phyloP scores from a whole-genome alignment of 225 moss, liverwort and hornwort species.

The Rhytidiadelphus loreus region DNA sequence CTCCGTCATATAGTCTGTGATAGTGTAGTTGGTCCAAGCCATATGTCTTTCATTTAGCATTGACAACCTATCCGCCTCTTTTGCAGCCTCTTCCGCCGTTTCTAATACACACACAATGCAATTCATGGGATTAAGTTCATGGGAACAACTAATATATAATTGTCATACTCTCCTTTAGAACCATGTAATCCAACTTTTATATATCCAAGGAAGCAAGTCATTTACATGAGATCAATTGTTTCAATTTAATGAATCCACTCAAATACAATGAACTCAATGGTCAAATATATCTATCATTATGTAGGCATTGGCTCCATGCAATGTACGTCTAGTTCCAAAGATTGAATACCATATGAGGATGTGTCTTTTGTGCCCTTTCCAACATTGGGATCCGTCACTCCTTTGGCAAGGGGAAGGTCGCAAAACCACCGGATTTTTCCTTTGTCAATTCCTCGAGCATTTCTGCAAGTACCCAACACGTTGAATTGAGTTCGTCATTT shows the following conservation, averaged over 20 bases:
- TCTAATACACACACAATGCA: not conserved
- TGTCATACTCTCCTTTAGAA: not conserved
- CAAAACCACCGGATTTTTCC: not conserved
- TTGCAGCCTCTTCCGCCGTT: not conserved
- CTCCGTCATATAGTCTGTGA: not conserved
- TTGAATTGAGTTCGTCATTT: not conserved
- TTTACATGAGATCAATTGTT: too few species aligned
- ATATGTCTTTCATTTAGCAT: not conserved
- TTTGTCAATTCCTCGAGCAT: not conserved
- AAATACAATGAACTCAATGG: not conserved
- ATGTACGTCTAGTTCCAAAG: not conserved
- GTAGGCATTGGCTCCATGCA: not conserved
- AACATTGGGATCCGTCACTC: not conserved
- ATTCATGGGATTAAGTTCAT: not conserved
- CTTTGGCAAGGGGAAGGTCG: not conserved
- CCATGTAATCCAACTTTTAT: too few species aligned
- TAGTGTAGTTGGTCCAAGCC: not conserved
- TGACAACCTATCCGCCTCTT: not conserved
- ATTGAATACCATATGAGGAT: not conserved
- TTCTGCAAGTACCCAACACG: not conserved
- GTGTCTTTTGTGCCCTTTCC: not conserved
- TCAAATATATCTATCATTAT: not conserved
- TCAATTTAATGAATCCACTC: not conserved
- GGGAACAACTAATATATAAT: too few species aligned
- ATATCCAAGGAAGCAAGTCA: not conserved